Base-by-base conservation (phyloP, 2,329 filamentous ascomycete species). In the Stylonectria norvegica region DNA sequence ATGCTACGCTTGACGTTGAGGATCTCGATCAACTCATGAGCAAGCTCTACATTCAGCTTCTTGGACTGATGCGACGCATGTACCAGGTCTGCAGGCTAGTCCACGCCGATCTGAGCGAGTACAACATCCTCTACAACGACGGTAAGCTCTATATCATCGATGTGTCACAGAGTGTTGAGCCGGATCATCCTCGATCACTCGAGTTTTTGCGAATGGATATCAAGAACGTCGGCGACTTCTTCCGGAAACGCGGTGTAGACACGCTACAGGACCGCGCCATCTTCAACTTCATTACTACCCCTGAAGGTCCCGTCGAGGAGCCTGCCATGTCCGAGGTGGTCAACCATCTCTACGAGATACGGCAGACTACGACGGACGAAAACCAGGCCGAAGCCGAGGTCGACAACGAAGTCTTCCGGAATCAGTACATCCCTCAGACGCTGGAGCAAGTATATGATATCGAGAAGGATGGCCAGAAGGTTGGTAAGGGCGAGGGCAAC, bases 121-220 rank as follows among this genome's bases (percentile, higher is more conserved):
- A 98, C 78, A 98, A 98, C 60, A 80, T 97, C 37, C 76, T 98
- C 15, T 98, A 94, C 70, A 78, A 96, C 70, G 76, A 89, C 41
- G 74, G 79, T 43, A 81, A 79, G 55, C 79, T 96, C 1, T 95
- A 88, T 72, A 85, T 98, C 58, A 98, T 98, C 63, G 93, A 98
- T 66, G 93, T 98, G 30, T 95, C 89, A 40, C 93, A 98, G 69
- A 93, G 86, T 59, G 93, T 98, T 15, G 94, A 97, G 70, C 90
- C 94, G 53, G 91, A 97, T 55, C 93, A 98, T 64, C 93, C 93
- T 0, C 79, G 88, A 42, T 91, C 87, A 2, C 75, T 95, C 20
- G 91, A 97, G 62, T 98, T 98, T 61, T 67, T 98, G 55, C 83
- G 93, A 22, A 97, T 96, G 90, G 93, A 98, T 61, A 89, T 98